These are phyloP conservation scores for Blastosporella zonata DNA, from an alignment of 1,284 basidiomycete species.

Conservation along the genomic window DNA sequence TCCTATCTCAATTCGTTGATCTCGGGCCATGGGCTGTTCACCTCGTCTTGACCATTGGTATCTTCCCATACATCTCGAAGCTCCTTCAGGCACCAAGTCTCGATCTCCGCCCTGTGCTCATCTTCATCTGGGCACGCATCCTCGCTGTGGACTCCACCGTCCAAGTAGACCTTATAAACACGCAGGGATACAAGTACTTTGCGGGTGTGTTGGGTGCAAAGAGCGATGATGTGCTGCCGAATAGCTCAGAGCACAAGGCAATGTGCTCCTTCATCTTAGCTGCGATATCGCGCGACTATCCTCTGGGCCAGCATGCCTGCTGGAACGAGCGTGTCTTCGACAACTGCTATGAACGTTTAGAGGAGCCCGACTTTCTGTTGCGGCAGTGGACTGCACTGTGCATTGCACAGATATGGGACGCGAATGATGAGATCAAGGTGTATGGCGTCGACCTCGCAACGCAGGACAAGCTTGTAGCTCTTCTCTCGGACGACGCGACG, in stretches of 20 bases:
- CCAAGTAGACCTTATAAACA: constrained; percentile 87
- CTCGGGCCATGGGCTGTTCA: constrained; percentile 98
- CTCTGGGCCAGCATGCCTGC: constrained; percentile 85
- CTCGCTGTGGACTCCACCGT: constrained; percentile 93
- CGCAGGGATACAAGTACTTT: constrained; percentile 86
- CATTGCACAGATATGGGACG: constrained; percentile 95
- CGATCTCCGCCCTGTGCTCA: constrained; percentile 95
- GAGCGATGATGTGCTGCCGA: constrained; percentile 74
- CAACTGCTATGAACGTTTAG: constrained; percentile 83
- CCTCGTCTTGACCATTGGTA: constrained; percentile 95
- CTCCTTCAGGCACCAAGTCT: constrained; percentile 92
- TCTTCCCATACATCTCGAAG: constrained; percentile 98
- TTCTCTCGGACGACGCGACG: constrained; percentile 86
- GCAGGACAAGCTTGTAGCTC: constrained; percentile 82
- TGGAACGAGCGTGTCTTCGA: constrained; percentile 87
- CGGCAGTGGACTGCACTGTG: constrained; percentile 95
- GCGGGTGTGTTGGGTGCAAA: constrained; percentile 72
- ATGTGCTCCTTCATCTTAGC: constrained; percentile 99
- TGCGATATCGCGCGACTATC: constrained; percentile 89
- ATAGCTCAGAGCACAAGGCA: constrained; percentile 94
- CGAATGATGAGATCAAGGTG: constrained; percentile 87
- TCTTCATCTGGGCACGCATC: constrained; percentile 99
- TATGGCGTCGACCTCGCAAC: constrained; percentile 80
- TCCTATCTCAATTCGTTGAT: constrained; percentile 97
- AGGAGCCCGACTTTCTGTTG: constrained; percentile 88